Evolutionary conservation across 2,329 filamentous ascomycete genomes (phyloP).

Genomic region (Gnomoniopsis smithogilvyi): DNA sequence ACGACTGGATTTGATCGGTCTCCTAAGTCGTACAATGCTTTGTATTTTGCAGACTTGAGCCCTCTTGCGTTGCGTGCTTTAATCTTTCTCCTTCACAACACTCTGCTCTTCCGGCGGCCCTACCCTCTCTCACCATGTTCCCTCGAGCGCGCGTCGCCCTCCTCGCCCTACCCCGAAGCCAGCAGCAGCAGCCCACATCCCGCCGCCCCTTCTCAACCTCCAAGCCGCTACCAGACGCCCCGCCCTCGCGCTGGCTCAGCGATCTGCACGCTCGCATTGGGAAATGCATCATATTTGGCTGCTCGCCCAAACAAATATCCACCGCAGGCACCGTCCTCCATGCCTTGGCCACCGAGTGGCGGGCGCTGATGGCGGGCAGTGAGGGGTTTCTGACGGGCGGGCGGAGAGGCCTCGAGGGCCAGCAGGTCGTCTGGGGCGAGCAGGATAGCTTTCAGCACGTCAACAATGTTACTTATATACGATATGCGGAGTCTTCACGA

Average conservation of each 20-base stretch:
- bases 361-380: slow-evolving; percentile 66
- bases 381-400: slow-evolving; percentile 70
- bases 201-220: neutral
- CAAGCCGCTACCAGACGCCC: slow-evolving; percentile 20
- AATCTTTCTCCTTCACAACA: no score
- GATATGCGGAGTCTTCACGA: slow-evolving; percentile 78
- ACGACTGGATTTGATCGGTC: neutral
- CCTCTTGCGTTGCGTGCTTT: no score
- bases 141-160: no score
- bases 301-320: slow-evolving; percentile 53
- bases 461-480: slow-evolving; percentile 81
- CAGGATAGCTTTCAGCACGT: slow-evolving; percentile 75
- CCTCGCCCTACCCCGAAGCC: no score
- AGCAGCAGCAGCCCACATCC: no score
- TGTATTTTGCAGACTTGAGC: no score
- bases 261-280: slow-evolving; percentile 66
- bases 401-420: slow-evolving; percentile 59
- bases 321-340: slow-evolving; percentile 58
- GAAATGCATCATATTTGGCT: slow-evolving; percentile 72
- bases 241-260: slow-evolving; percentile 65
- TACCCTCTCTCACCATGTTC: no score
- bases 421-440: slow-evolving; percentile 79
- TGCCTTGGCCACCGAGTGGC: slow-evolving; percentile 64
- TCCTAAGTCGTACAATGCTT: no score
- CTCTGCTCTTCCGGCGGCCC: no score